Evolutionary conservation across 495 filamentous ascomycete species (phyloP), one percentile per base, ranked within the genome.

Genomic region (Zalerion maritima): DNA sequence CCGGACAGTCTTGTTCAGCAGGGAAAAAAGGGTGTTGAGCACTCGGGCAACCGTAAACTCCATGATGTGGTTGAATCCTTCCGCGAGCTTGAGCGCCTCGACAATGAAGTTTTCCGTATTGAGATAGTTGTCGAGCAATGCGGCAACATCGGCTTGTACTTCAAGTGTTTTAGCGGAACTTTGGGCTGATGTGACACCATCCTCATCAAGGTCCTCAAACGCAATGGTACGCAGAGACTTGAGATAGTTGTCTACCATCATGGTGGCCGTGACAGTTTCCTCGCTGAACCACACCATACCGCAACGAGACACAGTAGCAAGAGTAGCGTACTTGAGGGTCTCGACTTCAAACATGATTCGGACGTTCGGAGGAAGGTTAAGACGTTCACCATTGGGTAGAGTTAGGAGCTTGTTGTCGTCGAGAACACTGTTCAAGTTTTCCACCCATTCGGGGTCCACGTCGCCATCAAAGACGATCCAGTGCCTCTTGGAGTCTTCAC

Each of bases 211-310:
- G 37, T 96, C 89, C 42, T 94, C 87, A 43, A 94, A 92, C 0
- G 79, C 68, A 31, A 80, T 72, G 3, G 71, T 76, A 36, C 76
- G 69, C 8, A 99, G 69, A 22, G 73, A 73, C 37, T 86, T 73
- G 18, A 99, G 71, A 46, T 96, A 93, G 49, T 94, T 83, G 35
- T 70, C 57, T 20, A 94, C 73, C 72, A 96, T 83, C 83, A 99
- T 94, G 39, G 65, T 69, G 5, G 82, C 69, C 12, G 81, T 86
- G 22, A 99, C 85, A 11, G 83, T 96, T 45, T 99, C 91, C 37
- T 91, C 86, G 46, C 86, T 96, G 57, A 94, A 96, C 89, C 89
- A 99, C 5, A 99, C 89, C 89, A 99, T 99, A 64, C 89, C 89
- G 55, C 89, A 99, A 57, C 89, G 84, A 76, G 76, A 84, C 42